Base-by-base conservation (phyloP, 805 yeast species). In the Candida maesae region DNA sequence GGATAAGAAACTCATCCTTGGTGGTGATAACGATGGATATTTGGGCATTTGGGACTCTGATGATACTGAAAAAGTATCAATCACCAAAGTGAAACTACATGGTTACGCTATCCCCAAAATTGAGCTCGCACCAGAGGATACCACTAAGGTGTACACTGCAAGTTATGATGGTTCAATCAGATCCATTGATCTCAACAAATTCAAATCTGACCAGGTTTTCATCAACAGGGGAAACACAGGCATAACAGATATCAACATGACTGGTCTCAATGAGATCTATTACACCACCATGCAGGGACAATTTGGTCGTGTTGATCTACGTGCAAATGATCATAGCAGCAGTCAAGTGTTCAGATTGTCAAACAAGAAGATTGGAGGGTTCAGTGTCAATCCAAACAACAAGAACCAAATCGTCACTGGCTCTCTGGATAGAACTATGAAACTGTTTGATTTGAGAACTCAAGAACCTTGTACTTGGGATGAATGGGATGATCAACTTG, bases 291-390 rank as follows among this genome's bases (percentile, higher is more conserved):
- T 91, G 37, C 69, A 74, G 5, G 99, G 99, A 2, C 81, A 81
- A 43, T 83, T 91, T 59, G 79, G 85, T 16, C 71, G 68, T n/a
- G 71, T 81, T 45, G 98, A 91, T 59, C 39, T 79, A 11, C 68
- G 99, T 47, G 61, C 68, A 14, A 52, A 54, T 24, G 69, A 70
- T 36, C 67, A 66, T 44, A 49, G 62, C 3, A 52, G 53, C 24
- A 46, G 51, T 15, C 49, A 56, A 11, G 44, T 52, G 3, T 38
- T 52, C 33, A 69, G 95, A 48, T 60, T 90, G 13, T 87, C 90
- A 42, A 95, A 86, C 55, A 90, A 91, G 58, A 93, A 93, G 58
- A 90, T 93, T 41, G 98, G 98, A 0, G 88, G 95, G 1, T 87
- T 93, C 61, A 58, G 82, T 1, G 74, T 87, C 14, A 88, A 88